These are phyloP conservation scores for Spinacia oleracea DNA, from an alignment of 179 eudicot genomes.

Conservation along the genomic window DNA sequence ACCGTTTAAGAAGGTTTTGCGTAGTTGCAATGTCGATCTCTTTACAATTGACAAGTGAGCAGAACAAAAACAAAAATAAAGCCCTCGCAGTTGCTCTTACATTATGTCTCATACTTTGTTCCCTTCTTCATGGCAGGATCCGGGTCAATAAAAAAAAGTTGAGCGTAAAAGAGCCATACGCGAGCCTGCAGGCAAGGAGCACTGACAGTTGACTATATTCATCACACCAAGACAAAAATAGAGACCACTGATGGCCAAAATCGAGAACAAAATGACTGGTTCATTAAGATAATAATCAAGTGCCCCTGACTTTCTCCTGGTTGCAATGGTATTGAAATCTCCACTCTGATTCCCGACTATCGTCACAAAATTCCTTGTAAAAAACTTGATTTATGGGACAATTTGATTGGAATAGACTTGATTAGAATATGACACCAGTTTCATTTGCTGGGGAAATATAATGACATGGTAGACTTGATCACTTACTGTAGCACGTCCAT, in stretches of 20 bases:
- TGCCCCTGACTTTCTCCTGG: neutral
- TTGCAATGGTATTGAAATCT: neutral
- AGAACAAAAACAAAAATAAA: too few relatives aligned
- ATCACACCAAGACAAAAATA: too few relatives aligned
- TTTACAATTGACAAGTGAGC: too few relatives aligned
- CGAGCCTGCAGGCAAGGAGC: neutral
- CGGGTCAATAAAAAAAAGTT: neutral
- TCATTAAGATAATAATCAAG: neutral
- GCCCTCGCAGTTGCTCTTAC: too few relatives aligned
- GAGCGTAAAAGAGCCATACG: too few relatives aligned
- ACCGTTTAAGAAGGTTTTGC: too few relatives aligned
- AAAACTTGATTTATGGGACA: neutral
- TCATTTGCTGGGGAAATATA: neutral
- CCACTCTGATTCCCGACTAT: neutral
- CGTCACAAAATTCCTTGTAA: neutral
- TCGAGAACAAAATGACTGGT: neutral
- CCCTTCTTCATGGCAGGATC: neutral
- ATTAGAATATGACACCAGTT: neutral
- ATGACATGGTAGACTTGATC: neutral
- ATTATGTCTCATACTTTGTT: neutral
- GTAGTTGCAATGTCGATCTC: too few relatives aligned
- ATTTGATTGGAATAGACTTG: neutral
- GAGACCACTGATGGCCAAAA: neutral
- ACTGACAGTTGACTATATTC: neutral
- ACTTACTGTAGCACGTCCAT: neutral